phyloP scores from a whole-genome alignment of 2,329 filamentous ascomycete species.

The Podosphaera leucotricha region DNA sequence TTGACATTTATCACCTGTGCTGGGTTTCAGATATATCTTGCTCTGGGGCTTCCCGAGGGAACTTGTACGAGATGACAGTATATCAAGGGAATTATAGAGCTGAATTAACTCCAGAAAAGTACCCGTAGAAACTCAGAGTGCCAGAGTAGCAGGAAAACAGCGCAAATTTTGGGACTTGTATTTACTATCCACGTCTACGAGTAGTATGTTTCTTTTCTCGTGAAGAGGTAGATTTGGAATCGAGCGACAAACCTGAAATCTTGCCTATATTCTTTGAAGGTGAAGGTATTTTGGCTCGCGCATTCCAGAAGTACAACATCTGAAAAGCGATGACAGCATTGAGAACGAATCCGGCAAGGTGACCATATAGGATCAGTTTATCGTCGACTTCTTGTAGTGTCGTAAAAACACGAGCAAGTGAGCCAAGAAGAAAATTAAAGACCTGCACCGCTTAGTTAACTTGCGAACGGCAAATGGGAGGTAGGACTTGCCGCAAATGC shows the following conservation, averaged over 20 bases:
- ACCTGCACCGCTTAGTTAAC: slow-evolving; percentile 31
- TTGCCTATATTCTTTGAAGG: slow-evolving; percentile 21
- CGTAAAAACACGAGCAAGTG: slow-evolving; percentile 86
- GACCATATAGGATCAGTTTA: slow-evolving; percentile 85
- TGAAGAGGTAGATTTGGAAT: slow-evolving; percentile 7
- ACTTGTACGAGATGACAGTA: no score
- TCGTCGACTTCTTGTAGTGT: slow-evolving; percentile 95
- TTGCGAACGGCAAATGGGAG: background rate
- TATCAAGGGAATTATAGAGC: no score
- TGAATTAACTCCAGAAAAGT: no score
- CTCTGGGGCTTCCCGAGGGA: no score
- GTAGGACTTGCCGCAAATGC: slow-evolving; percentile 59
- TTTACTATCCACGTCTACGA: slow-evolving; percentile 12
- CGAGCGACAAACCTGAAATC: slow-evolving; percentile 4
- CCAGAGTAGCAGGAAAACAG: no score
- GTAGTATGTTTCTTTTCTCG: slow-evolving; percentile 14
- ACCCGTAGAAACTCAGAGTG: no score
- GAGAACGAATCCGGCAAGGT: slow-evolving; percentile 72
- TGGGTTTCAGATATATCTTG: no score
- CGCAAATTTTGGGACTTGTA: no score
- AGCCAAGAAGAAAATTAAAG: slow-evolving; percentile 92
- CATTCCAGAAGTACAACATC: slow-evolving; percentile 95
- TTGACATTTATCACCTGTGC: no score
- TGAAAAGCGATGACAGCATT: slow-evolving; percentile 71
- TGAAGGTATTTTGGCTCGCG: slow-evolving; percentile 25